phyloP scores from a whole-genome alignment of 257 asterid genomes.

The Nicotiana tomentosiformis region DNA sequence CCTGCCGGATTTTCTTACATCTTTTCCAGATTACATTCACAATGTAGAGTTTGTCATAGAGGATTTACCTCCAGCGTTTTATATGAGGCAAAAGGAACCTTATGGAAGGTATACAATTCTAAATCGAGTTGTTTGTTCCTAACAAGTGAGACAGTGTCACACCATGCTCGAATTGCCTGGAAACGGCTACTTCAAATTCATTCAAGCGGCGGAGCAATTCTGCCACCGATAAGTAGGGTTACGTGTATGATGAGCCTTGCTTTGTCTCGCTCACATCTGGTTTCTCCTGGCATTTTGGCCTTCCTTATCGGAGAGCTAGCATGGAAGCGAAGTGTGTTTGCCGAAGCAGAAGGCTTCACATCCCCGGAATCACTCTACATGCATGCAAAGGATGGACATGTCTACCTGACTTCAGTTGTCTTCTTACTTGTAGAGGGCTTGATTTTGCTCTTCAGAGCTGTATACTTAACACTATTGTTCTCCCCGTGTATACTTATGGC shows the following conservation, averaged over 20 bases:
- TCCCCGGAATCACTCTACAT: conserved; percentile 40
- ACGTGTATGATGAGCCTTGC: conserved; percentile 75
- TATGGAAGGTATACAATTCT: conserved; percentile 27
- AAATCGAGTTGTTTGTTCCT: conserved; percentile 21
- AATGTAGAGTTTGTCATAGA: conserved; percentile 26
- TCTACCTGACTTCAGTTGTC: conserved; percentile 41
- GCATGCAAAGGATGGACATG: conserved; percentile 61
- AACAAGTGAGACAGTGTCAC: conserved; percentile 29
- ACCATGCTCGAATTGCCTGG: conserved; percentile 59
- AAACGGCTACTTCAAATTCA: conserved; percentile 46
- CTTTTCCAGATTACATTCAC: conserved; percentile 29
- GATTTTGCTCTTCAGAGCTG: conserved; percentile 54
- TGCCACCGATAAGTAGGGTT: conserved; percentile 54
- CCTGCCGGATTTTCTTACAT: conserved; percentile 28
- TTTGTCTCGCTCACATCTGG: conserved; percentile 68
- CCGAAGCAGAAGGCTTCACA: conserved; percentile 56
- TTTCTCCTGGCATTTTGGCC: conserved; percentile 80
- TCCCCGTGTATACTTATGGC: conserved; percentile 76
- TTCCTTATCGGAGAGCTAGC: conserved; percentile 50
- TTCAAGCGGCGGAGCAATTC: conserved; percentile 43
- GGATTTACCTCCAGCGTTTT: conserved; percentile 33
- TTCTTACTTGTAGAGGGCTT: conserved; percentile 59
- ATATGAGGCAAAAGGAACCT: conserved; percentile 32
- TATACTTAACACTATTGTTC: conserved; percentile 55
- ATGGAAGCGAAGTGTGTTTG: conserved; percentile 36